These are phyloP conservation scores for Naganishia sp. DNA, from an alignment of 1,284 basidiomycete genomes.

Conservation along the genomic window DNA sequence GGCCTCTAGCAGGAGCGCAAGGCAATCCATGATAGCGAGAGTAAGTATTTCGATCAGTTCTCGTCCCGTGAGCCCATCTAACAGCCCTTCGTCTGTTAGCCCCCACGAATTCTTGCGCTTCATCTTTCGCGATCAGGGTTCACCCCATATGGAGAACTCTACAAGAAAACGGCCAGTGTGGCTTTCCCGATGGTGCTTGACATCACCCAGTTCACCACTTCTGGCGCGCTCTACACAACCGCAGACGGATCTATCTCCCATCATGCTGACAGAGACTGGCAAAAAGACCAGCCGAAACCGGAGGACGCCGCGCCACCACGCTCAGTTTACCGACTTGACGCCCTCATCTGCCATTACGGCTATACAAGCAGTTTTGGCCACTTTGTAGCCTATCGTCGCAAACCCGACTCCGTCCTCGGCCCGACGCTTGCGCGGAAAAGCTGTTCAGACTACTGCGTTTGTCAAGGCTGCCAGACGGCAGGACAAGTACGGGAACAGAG, in stretches of 20 bases:
- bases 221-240: conserved; percentile 66
- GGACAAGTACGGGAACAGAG: conserved; percentile 41
- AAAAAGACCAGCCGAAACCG: conserved; percentile 7
- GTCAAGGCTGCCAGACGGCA: conserved; percentile 41
- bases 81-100: conserved; percentile 54
- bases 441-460: conserved; percentile 46
- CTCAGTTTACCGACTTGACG: conserved; percentile 73
- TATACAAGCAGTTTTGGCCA: conserved; percentile 81
- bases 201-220: conserved; percentile 77
- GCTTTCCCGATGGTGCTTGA: conserved; percentile 81
- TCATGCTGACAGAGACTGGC: conserved; percentile 21
- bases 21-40: conserved; percentile 81
- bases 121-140: conserved; percentile 85
- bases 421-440: conserved; percentile 39
- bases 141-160: conserved; percentile 64
- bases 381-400: conserved; percentile 83
- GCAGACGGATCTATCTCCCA: conserved; percentile 32
- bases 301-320: conserved; percentile 50
- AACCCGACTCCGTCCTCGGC: conserved; percentile 56
- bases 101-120: conserved; percentile 76
- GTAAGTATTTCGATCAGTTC: conserved; percentile 55
- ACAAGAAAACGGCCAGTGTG: conserved; percentile 79
- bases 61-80: background rate
- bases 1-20: conserved; percentile 66
- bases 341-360: conserved; percentile 86